phyloP scores from a whole-genome alignment of 2,329 filamentous ascomycete genomes.

The Penicillium sp. region DNA sequence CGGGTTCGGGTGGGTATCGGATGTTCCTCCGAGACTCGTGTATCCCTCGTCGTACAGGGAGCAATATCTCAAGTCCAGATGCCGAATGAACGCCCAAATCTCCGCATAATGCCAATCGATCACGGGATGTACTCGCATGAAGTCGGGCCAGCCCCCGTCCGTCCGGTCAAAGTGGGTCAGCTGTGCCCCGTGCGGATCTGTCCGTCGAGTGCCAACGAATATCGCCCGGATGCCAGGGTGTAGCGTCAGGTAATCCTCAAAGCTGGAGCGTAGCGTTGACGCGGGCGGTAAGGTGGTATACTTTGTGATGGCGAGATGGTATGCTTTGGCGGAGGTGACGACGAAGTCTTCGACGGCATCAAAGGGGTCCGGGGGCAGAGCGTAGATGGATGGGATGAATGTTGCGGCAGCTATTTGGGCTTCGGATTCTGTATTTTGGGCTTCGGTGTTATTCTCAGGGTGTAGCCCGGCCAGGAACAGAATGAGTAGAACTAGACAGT shows the following conservation, averaged over 20 bases:
- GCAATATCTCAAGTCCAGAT: conserved; percentile 81
- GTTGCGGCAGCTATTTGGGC: conserved; percentile 14
- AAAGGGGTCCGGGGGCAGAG: conserved; percentile 82
- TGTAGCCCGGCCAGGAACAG: conserved; percentile 72
- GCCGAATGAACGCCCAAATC: conserved; percentile 81
- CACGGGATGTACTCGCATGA: conserved; percentile 92
- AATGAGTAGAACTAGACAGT: conserved; percentile 89
- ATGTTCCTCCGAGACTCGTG: conserved; percentile 86
- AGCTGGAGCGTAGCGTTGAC: conserved; percentile 71
- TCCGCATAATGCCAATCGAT: conserved; percentile 98
- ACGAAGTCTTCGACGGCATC: conserved; percentile 86
- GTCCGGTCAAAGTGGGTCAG: conserved; percentile 84
- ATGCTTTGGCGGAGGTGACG: conserved; percentile 61
- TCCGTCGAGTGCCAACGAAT: conserved; percentile 84
- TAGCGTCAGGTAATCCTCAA: conserved; percentile 69
- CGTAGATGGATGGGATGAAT: conserved; percentile 81
- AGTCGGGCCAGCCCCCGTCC: conserved; percentile 84
- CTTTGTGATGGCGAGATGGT: conserved; percentile 74
- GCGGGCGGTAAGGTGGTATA: conserved; percentile 64
- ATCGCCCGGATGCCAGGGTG: conserved; percentile 68
- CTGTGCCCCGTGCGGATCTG: conserved; percentile 83
- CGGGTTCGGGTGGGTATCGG: conserved; percentile 89
- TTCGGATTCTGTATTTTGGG: background rate
- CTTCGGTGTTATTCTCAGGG: conserved; percentile 19
- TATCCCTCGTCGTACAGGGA: conserved; percentile 84